Conservation (phyloP, 2,329 filamentous ascomycete genomes). For the Phialocephala subalpina region DNA sequence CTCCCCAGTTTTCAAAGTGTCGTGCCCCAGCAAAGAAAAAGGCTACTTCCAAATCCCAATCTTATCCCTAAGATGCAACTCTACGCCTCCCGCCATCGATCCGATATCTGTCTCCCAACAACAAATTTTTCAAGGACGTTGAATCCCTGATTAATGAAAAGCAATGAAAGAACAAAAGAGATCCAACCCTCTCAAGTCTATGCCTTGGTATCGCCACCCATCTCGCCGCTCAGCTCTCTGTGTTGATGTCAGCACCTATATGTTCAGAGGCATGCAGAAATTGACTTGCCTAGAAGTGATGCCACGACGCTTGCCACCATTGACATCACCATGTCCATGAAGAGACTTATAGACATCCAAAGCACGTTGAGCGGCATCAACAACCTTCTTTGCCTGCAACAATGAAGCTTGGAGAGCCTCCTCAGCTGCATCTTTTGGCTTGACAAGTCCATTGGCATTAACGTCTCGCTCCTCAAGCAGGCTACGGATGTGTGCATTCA, state of each 20-base stretch:
- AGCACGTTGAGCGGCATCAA: constrained; percentile 18
- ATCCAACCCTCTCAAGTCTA: constrained; percentile 12
- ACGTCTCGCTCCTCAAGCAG: constrained; percentile 55
- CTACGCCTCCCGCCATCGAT: not conserved
- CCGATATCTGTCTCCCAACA: not conserved
- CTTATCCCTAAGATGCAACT: too few relatives aligned
- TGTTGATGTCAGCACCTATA: too few relatives aligned
- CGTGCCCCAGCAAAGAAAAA: too few relatives aligned
- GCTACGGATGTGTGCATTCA: constrained; percentile 67
- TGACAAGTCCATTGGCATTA: not conserved
- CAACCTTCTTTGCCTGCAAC: constrained; percentile 39
- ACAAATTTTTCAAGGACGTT: constrained; percentile 23
- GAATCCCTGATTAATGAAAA: constrained; percentile 22
- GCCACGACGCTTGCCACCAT: constrained; percentile 15
- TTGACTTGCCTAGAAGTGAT: constrained; percentile 49
- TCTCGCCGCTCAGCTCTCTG: constrained; percentile 65
- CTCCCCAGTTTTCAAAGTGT: too few relatives aligned
- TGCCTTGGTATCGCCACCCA: constrained; percentile 64
- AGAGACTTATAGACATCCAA: constrained; percentile 23
- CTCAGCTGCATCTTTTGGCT: constrained; percentile 49
- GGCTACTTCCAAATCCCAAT: too few relatives aligned
- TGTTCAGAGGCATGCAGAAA: too few relatives aligned
- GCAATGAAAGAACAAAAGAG: constrained; percentile 25
- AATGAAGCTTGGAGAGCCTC: constrained; percentile 53
- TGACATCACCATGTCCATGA: not conserved